Base-by-base conservation (phyloP, 2,329 filamentous ascomycete genomes). In the Exophiala dermatitidis region DNA sequence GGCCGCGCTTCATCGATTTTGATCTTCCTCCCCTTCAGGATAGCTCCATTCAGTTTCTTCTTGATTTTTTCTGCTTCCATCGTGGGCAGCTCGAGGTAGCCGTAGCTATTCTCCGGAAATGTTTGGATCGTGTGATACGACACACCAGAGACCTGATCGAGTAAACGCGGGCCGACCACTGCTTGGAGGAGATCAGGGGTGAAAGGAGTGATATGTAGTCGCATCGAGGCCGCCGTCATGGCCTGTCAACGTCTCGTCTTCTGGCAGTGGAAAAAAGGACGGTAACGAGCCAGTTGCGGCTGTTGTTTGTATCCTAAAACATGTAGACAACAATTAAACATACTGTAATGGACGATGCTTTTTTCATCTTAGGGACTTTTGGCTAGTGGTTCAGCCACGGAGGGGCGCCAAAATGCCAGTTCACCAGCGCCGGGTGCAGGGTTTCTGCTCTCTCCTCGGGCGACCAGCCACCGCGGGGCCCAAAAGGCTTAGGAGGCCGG, bases 61-160 rank as follows among this genome's bases (percentile, higher is more conserved):
- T 84, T 89, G 50, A 97, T 72, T 69, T 90, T 95, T n/a, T 91
- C 86, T 6, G 91, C 93, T 60, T 95, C 90, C 70, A 82, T 80
- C 2, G 68, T 72, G 0, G 90, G 90, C 36, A 98, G 72, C 44
- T 94, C 90, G 55, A 97, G 76, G 72, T 87, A 98, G 52, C 91
- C 93, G 81, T 89, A 98, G 49, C 81, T 84, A 67, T 82, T 86
- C 61, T 98, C 93, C 9, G 91, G 91, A 59, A 95, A 95, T 0
- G 90, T 90, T 66, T 89, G 81, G 61, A 96, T 73, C 3, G 77
- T 76, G 70, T 97, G 91, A 71, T 85, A 96, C n/a, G 90, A 95
- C 48, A 96, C 80, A 66, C 90, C 88, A 57, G 82, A 82, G 19
- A 88, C 88, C 43, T 75, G 74, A 9, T 82, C 76, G 34, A 82